Conservation (phyloP, 2,329 filamentous ascomycete genomes). For the Xylariaceae sp. region DNA sequence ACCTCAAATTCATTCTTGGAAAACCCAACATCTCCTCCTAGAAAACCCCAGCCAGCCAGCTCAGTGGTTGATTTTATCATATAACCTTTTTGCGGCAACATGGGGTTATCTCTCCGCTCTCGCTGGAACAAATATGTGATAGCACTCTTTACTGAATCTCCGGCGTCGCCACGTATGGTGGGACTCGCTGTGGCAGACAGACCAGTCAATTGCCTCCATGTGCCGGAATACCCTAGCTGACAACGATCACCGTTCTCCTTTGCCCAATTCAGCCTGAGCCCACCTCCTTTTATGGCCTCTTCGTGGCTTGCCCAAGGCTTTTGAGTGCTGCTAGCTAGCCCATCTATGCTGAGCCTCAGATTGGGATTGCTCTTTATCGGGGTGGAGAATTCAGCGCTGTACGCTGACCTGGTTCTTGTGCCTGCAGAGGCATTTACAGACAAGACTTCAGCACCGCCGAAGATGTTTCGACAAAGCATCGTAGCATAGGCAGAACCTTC, state of each 20-base stretch:
- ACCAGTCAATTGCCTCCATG: conserved; percentile 86
- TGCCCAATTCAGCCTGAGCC: conserved; percentile 71
- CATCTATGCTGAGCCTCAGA: conserved; percentile 72
- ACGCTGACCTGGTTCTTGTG: conserved; percentile 85
- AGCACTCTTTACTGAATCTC: conserved; percentile 85
- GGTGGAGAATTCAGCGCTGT: conserved; percentile 78
- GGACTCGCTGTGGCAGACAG: conserved; percentile 72
- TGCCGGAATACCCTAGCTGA: conserved; percentile 72
- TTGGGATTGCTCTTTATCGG: conserved; percentile 84
- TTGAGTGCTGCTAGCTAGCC: conserved; percentile 74
- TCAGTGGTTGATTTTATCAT: conserved; percentile 74
- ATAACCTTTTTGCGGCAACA: conserved; percentile 79
- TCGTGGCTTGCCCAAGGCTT: conserved; percentile 95
- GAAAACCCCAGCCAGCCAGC: conserved; percentile 77
- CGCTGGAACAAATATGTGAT: conserved; percentile 75
- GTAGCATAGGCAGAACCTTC: conserved; percentile 93
- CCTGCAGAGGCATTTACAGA: conserved; percentile 83
- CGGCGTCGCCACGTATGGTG: conserved; percentile 77
- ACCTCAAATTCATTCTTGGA: conserved; percentile 87
- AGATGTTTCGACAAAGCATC: conserved; percentile 81
- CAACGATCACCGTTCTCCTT: conserved; percentile 63
- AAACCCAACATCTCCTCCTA: conserved; percentile 89
- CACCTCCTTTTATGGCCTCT: conserved; percentile 76
- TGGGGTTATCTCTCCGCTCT: conserved; percentile 78
- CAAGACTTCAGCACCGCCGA: conserved; percentile 88